Conservation (phyloP, 169 alveolate species). For the Babesia gibsoni region DNA sequence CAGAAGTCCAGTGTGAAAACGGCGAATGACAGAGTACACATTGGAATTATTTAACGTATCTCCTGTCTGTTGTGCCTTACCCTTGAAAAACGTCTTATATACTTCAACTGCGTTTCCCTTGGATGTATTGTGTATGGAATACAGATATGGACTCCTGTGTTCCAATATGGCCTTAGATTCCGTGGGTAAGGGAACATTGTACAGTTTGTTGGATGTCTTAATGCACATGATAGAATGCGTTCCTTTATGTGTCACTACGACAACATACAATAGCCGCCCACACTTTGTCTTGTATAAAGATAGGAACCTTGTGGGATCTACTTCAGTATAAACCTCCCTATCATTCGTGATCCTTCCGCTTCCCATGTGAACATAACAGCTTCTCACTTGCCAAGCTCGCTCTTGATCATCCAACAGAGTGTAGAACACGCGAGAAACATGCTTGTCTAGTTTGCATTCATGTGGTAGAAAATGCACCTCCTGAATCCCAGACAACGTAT, state of each 20-base stretch:
- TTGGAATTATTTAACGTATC: too few relatives aligned
- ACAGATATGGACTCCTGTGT: constrained; percentile 10
- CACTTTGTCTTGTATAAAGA: constrained; percentile 40
- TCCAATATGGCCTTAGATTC: constrained; percentile 31
- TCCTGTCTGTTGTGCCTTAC: too few relatives aligned
- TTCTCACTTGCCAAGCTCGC: constrained; percentile 25
- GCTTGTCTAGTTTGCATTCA: not conserved
- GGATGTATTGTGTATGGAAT: not conserved
- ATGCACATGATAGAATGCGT: constrained; percentile 13
- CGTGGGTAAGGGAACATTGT: constrained; percentile 7
- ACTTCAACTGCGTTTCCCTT: too few relatives aligned
- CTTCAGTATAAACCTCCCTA: constrained; percentile 28
- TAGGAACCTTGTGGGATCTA: constrained; percentile 21
- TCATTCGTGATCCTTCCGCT: constrained; percentile 7
- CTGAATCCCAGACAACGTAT: constrained; percentile 4
- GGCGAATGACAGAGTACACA: too few relatives aligned
- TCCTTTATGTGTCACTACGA: constrained; percentile 3
- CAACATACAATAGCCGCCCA: constrained; percentile 37
- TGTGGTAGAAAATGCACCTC: constrained; percentile 49
- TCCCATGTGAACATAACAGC: not conserved
- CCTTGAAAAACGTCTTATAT: too few relatives aligned
- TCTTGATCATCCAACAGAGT: constrained; percentile 19
- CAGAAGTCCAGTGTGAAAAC: too few relatives aligned
- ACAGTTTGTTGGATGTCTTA: not conserved
- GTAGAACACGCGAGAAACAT: constrained; percentile 18